Evolutionary conservation across 2,329 filamentous ascomycete species (phyloP), one percentile per base, ranked within the genome.

Genomic region (Fusarium verrucosum): DNA sequence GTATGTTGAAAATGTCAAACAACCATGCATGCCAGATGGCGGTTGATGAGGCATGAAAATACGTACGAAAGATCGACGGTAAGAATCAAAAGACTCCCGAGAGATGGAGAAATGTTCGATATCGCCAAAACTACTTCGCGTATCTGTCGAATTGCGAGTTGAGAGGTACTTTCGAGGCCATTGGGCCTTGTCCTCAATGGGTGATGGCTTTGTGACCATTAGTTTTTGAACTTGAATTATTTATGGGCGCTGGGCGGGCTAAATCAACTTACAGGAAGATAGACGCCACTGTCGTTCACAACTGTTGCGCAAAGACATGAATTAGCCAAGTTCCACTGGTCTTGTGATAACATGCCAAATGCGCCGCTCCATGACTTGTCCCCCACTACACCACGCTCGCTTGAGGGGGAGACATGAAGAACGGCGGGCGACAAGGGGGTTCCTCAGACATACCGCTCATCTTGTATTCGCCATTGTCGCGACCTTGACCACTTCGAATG

Each of bases 71-170:
- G 94, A 97, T 72, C 95, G 88, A 65, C 95, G 86, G 79, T 98
- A 98, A 4, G 94, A 97, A 76, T 98, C 95, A 74, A 98, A 98
- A 3, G 94, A 97, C 79, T 98, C 95, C 72, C 94, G 87, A 33
- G 94, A 97, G 75, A 98, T 98, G 65, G 91, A 92, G 76, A 98
- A 98, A 14, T 91, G 93, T 75, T 98, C 94, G 70, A 93, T 94
- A 62, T 96, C 92, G 71, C 89, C 88, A 58, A 92, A 81, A 70
- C 90, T 86, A 73, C 85, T 87, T 53, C 79, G 79, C 28, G 81
- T 84, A 66, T 86, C 83, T 66, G 80, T 82, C 7, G 86, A 88
- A 38, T 79, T 80, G 53, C 84, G 80, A 10, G 84, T 83, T 13
- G 78, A 73, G 54, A 86, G 77, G 61, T 83, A 81, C 62, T 82